Percentiles rank a stretch among this genome's conserved stretches.
These are phyloP conservation scores for Penicillium nucicola DNA, from an alignment of 495 filamentous ascomycete genomes.

Conservation along the genomic window DNA sequence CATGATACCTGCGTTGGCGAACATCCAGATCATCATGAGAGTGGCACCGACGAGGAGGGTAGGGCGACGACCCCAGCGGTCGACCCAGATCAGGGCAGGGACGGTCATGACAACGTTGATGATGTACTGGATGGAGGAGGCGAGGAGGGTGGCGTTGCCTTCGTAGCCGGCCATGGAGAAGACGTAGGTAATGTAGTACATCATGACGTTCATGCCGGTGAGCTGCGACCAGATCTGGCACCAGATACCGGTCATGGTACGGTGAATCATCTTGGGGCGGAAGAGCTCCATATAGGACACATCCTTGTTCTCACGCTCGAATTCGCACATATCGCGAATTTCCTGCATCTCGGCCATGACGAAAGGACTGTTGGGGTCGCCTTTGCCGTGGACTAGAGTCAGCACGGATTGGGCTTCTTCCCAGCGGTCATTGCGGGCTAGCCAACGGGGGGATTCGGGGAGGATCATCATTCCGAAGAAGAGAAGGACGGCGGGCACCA, in stretches of 20 bases:
- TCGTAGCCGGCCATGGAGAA: conserved; percentile 37
- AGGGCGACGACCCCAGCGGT: conserved; percentile 59
- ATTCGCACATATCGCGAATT: conserved; percentile 65
- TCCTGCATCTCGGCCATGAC: conserved; percentile 64
- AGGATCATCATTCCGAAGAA: conserved; percentile 61
- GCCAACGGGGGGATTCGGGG: conserved; percentile 81
- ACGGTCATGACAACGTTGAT: conserved; percentile 53
- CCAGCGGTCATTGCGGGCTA: conserved; percentile 72
- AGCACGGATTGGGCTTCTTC: conserved; percentile 66
- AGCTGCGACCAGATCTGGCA: conserved; percentile 82
- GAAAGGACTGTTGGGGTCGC: conserved; percentile 59
- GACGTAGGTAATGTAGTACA: conserved; percentile 40
- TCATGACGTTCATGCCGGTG: conserved; percentile 86
- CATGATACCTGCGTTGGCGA: conserved; percentile 64
- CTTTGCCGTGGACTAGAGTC: conserved; percentile 66
- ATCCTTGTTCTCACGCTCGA: conserved; percentile 59
- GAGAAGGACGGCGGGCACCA: conserved; percentile 66
- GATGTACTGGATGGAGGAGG: conserved; percentile 71
- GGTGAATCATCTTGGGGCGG: conserved; percentile 66
- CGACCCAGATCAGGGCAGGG: conserved; percentile 54
- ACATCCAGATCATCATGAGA: conserved; percentile 69
- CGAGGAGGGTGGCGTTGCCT: conserved; percentile 42
- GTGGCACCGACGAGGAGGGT: conserved; percentile 62
- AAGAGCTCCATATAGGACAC: conserved; percentile 69
- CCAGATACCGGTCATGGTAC: conserved; percentile 68